Evolutionary conservation across 768 basidiomycete genomes (phyloP).

Genomic region (Leucosporidium scottii): DNA sequence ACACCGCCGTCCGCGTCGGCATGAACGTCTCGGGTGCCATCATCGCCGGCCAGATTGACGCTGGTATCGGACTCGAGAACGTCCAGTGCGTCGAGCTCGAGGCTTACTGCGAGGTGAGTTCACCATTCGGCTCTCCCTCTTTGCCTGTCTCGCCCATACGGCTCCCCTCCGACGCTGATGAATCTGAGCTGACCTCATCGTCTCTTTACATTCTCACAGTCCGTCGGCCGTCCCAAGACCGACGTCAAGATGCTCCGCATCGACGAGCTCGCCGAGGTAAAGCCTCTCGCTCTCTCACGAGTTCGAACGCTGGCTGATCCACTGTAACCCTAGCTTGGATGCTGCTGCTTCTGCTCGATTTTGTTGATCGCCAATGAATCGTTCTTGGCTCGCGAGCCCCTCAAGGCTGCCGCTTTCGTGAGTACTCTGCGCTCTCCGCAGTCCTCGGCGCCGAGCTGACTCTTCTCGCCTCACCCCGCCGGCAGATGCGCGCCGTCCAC

Average conservation of each 20-base stretch:
- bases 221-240: conserved; percentile 22
- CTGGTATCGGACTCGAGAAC: conserved; percentile 36
- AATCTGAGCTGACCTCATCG: background rate
- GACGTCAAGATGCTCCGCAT: conserved; percentile 37
- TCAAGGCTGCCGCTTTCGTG: conserved; percentile 32
- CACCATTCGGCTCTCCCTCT: background rate
- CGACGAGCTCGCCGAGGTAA: conserved; percentile 31
- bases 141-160: too few relatives aligned
- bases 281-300: too few relatives aligned
- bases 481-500: conserved; percentile 33
- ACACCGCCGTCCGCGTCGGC: conserved; percentile 34
- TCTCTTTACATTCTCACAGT: background rate
- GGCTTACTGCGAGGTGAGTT: conserved; percentile 8
- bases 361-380: conserved; percentile 29
- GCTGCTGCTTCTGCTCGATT: conserved; percentile 35
- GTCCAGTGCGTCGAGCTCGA: conserved; percentile 36
- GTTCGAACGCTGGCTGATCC: too few relatives aligned
- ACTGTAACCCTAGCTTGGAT: conserved; percentile 15
- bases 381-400: conserved; percentile 28
- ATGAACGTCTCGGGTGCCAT: conserved; percentile 36
- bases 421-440: conserved; percentile 1
- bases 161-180: background rate
- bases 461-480: background rate
- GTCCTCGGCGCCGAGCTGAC: background rate
- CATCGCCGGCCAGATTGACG: conserved; percentile 34